Evolutionary conservation across 495 filamentous ascomycete genomes (phyloP), one percentile per base, ranked within the genome.

Genomic region (Lasiosphaeriaceae sp.): DNA sequence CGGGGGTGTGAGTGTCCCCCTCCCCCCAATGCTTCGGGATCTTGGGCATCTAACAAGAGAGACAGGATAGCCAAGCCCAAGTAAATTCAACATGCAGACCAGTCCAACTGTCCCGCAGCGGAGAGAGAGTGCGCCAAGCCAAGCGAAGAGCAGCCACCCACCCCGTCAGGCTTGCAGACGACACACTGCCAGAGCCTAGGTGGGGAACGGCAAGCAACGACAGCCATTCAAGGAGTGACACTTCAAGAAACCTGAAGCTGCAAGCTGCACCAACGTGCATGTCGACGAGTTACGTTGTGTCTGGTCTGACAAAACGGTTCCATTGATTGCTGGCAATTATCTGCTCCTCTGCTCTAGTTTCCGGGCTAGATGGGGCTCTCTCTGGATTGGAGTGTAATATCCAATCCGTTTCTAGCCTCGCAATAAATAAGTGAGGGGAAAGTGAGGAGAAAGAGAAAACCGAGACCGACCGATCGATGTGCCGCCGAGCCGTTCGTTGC

Each of bases 141-240:
- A 58, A 50, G 55, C 45, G 45, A 26, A 44, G 47, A 22, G n/a
- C 23, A 47, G 14, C 44, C 49, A 39, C 39, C 56, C 39, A 17
- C 45, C 50, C 31, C 53, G 34, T 48, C 56, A 43, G 39, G 39
- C 39, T 43, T 43, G 7, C 39, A 43, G 39, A 43, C 39, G 12
- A 43, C 39, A 8, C 39, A 43, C 39, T n/a, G n/a, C n/a, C n/a
- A n/a, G n/a, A n/a, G n/a, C n/a, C n/a, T 43, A 14, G 39, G 39
- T 43, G 39, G 39, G 39, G 39, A 11, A 47, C 11, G 54, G 54
- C 52, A 59, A 45, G 52, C 31, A 45, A 41, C 56, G 48, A 46
- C 61, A 64, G 55, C 67, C 67, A 70, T 56, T 70, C 67, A 70
- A 66, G 46, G 50, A 41, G 26, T 66, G 67, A 66, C 65, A 68